phyloP scores from a whole-genome alignment of 495 filamentous ascomycete genomes.

The Platismatia glauca region DNA sequence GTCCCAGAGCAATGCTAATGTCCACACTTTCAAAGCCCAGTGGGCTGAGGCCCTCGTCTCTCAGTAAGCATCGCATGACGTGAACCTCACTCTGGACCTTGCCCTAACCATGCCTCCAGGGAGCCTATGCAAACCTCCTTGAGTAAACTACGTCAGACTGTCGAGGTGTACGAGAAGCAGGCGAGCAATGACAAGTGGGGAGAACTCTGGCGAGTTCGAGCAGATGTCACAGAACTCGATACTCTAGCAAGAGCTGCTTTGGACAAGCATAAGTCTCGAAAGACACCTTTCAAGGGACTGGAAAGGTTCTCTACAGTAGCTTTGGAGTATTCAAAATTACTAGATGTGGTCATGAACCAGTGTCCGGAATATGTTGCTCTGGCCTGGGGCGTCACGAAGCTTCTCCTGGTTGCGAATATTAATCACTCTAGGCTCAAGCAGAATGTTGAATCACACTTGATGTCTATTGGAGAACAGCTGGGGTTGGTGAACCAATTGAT shows the following conservation, averaged over 20 bases:
- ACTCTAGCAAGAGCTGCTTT: slow-evolving; percentile 5
- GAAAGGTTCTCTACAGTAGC: slow-evolving; percentile 17
- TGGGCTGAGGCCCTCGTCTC: slow-evolving; percentile 13
- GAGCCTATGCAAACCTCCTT: slow-evolving; percentile 15
- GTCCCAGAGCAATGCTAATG: slow-evolving; percentile 8
- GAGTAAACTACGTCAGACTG: slow-evolving; percentile 5
- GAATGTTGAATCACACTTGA: slow-evolving; percentile 14
- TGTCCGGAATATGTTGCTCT: slow-evolving; percentile 18
- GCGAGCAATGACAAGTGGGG: slow-evolving; percentile 16
- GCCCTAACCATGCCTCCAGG: not conserved
- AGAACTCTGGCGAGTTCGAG: slow-evolving; percentile 7
- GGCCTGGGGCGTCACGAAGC: slow-evolving; percentile 18
- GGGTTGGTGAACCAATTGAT: slow-evolving; percentile 22
- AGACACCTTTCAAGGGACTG: not conserved
- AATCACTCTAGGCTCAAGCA: slow-evolving; percentile 18
- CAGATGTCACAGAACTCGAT: slow-evolving; percentile 8
- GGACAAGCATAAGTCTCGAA: slow-evolving; percentile 8
- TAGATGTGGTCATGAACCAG: slow-evolving; percentile 19
- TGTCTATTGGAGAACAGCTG: slow-evolving; percentile 16
- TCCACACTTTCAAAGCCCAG: slow-evolving; percentile 4
- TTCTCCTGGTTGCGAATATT: slow-evolving; percentile 19
- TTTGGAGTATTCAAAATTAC: slow-evolving; percentile 19
- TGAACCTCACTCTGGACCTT: not conserved
- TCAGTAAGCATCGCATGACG: slow-evolving; percentile 2
- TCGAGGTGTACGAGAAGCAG: slow-evolving; percentile 17